Percentiles rank a stretch among this genome's conserved stretches.
These are phyloP conservation scores for Aureobasidium mangrovei DNA, from an alignment of 2,329 filamentous ascomycete genomes.

Conservation along the genomic window DNA sequence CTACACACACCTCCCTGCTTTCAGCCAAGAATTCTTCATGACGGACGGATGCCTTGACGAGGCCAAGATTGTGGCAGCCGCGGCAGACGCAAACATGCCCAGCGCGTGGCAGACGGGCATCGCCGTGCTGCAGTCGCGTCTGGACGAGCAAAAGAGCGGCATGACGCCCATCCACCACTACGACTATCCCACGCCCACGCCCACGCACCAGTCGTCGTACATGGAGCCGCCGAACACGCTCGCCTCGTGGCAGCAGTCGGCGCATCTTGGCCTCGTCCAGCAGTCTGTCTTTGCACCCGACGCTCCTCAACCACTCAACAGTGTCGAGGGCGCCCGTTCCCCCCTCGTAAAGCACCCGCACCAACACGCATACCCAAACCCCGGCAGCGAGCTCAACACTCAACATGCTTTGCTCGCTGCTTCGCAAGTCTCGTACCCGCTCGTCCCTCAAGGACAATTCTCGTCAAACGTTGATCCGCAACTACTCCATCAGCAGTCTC, in stretches of 20 bases:
- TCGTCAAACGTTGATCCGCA: background rate
- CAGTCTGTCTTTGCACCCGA: background rate
- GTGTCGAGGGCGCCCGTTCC: background rate
- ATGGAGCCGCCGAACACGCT: too few species aligned
- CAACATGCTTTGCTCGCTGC: constrained; percentile 7
- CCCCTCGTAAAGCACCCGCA: background rate
- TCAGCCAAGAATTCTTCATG: background rate
- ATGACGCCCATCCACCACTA: background rate
- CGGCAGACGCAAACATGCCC: background rate
- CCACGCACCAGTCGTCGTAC: too few species aligned
- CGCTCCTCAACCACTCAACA: constrained; percentile 4
- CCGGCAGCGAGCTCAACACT: background rate
- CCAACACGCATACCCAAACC: background rate
- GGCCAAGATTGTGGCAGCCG: background rate
- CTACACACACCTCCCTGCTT: constrained; percentile 4
- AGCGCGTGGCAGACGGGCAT: constrained; percentile 3
- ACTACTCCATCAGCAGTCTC: background rate
- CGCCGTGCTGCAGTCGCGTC: background rate
- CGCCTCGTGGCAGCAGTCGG: too few species aligned
- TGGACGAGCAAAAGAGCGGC: constrained; percentile 4
- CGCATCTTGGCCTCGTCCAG: too few species aligned
- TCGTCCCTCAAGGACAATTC: background rate
- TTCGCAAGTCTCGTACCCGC: background rate
- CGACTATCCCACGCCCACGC: background rate
- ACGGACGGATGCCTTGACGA: background rate